phyloP scores from a whole-genome alignment of 2,329 filamentous ascomycete species.

The Aspergillus melleus region DNA sequence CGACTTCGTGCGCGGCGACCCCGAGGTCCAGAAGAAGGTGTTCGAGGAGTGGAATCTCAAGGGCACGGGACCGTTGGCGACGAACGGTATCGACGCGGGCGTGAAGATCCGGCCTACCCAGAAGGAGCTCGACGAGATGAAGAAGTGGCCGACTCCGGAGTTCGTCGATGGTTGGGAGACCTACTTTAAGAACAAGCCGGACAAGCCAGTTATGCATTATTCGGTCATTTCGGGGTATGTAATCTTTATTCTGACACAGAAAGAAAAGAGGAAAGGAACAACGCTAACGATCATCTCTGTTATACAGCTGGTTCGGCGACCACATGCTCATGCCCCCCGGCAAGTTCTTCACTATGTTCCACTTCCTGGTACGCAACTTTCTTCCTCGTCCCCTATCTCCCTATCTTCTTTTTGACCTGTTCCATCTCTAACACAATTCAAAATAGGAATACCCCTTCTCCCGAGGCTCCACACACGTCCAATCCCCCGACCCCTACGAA shows the following conservation, averaged over 20 bases:
- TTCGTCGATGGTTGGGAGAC: conserved; percentile 72
- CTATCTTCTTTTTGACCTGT: too few relatives aligned
- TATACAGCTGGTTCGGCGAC: conserved; percentile 43
- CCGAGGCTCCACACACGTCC: conserved; percentile 69
- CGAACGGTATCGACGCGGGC: conserved; percentile 77
- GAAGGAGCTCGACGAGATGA: conserved; percentile 67
- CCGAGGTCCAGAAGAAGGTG: conserved; percentile 69
- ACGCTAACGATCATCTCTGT: conserved; percentile 8
- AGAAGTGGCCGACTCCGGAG: conserved; percentile 71
- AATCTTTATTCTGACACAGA: too few relatives aligned
- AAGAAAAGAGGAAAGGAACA: neutral
- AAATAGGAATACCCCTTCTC: conserved; percentile 69
- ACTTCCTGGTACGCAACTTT: conserved; percentile 58
- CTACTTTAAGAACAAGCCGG: conserved; percentile 81
- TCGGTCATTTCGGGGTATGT: conserved; percentile 66
- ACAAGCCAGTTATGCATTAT: conserved; percentile 87
- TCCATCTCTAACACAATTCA: too few relatives aligned
- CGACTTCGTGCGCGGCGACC: conserved; percentile 74
- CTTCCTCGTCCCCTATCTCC: neutral
- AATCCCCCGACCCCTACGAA: conserved; percentile 70
- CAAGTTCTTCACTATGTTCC: conserved; percentile 83
- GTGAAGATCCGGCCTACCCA: conserved; percentile 74
- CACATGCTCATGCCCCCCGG: conserved; percentile 66
- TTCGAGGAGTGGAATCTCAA: conserved; percentile 78
- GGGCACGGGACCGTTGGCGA: conserved; percentile 73